Evolutionary conservation across 1,139 yeast species (phyloP), one percentile per base, ranked within the genome.

Genomic region (Nadsonia starkeyi-henricii): DNA sequence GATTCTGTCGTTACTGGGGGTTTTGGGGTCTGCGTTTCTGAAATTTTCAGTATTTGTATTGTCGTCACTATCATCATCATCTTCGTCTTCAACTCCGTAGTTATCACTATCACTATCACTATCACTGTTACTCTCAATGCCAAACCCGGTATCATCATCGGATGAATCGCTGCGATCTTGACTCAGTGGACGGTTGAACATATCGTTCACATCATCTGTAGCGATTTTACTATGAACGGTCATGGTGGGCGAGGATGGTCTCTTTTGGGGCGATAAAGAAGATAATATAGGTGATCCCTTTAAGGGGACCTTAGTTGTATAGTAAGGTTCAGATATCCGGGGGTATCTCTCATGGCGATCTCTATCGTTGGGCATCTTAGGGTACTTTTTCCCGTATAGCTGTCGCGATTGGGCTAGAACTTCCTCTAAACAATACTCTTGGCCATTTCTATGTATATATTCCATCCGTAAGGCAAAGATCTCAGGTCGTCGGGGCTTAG

Each of bases 221-320:
- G 95, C 94, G 57, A 80, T 78, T 52, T 78, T 78, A 0, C 96
- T 81, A 60, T 74, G 81, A 61, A 81, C 66, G 0, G 96, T 86
- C 57, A 84, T 74, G 0, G 96, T 86, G 1, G 95, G 95, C 0
- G 70, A 66, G 17, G 65, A 61, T 13, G 61, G 58, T 23, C 60
- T 5, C 3, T 42, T 23, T 23, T 9, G 45, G 0, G 26, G 43
- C 9, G 39, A 12, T 1, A 45, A 23, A 5, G 44, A 42, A 2
- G 48, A 36, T 13, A 36, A 21, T 5, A 8, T 19, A 37, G 18
- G 20, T 12, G 18, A 17, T 2, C 43, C 48, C 45, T 46, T 46
- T 17, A 46, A 42, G 43, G 43, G 43, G 42, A 46, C 43, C 17
- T 45, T 46, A 26, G 48, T 46, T 9, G 48, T 43, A 42, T 46